Evolutionary conservation across 768 basidiomycete genomes (phyloP), one percentile per base, ranked within the genome.

Genomic region (Russula vinacea): DNA sequence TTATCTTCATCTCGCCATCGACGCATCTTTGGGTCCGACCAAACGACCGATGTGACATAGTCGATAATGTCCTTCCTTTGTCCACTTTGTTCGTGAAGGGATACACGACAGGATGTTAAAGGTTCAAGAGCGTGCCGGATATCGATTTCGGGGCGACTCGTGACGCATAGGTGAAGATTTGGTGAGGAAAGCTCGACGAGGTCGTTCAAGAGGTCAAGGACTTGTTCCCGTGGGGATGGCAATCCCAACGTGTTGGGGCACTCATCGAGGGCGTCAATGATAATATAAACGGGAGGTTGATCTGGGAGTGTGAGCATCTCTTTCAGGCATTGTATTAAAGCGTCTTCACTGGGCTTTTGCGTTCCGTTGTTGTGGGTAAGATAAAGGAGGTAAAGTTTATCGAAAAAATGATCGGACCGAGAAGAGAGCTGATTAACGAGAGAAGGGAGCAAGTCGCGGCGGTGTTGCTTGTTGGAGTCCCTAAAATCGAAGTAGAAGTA

Each of bases 21-120:
- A 1, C 32, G 19, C 56, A 57, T 57, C 7, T 32, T 57, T 13
- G 26, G 1, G 9, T 57, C 56, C 7, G 42, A 57, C 10, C 33
- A 11, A n/a, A 45, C 42, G 2, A 57, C 42, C 10, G 42, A 57
- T 1, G 16, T 32, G 1, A 57, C 19, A 57, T 57, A 57, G 19
- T 44, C 7, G 19, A 57, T 10, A 5, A 57, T 57, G 14, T 57
- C 42, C 5, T 45, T 3, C 42, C 33, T 57, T 45, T 57, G 56
- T 45, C 56, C 56, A 57, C 19, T 57, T 57, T 57, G 32, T 2
- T 57, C 29, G 10, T 57, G 56, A 13, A 56, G 56, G 5, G 56
- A 56, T 6, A 56, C 29, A 5, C 17, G 40, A 17, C 2, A 11
- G 1, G 56, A 32, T 32, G 56, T 56, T 17, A 44, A 32, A 7